A percentile compares a stretch with the other conserved stretches of the same genome.
Evolutionary conservation across 2,329 filamentous ascomycete species (phyloP).

Genomic region (Scorias spongiosa): DNA sequence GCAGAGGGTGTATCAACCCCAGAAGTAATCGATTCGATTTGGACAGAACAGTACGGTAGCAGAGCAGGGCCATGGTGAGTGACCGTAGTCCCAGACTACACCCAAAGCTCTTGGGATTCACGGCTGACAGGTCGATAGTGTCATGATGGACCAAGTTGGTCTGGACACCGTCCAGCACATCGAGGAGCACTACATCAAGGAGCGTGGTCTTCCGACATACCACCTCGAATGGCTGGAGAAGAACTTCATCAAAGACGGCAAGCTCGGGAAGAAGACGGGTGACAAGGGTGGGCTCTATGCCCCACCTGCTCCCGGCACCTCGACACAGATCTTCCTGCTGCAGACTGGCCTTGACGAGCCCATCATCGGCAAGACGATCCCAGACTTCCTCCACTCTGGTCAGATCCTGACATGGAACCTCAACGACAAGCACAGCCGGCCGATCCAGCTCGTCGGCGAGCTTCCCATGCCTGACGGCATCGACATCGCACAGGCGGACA

Average conservation of each 20-base stretch:
- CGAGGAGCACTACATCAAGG: conserved; percentile 37
- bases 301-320: background rate
- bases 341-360: conserved; percentile 6
- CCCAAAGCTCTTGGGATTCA: no score
- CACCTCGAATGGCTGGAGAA: conserved; percentile 30
- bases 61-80: conserved; percentile 5
- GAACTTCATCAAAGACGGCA: conserved; percentile 32
- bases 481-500: conserved; percentile 7
- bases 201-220: conserved; percentile 27
- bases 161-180: conserved; percentile 40
- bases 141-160: conserved; percentile 35
- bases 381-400: conserved; percentile 4
- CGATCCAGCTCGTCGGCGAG: conserved; percentile 3
- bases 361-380: conserved; percentile 3
- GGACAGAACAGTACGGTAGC: conserved; percentile 20
- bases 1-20: conserved; percentile 35
- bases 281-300: conserved; percentile 7
- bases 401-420: conserved; percentile 8
- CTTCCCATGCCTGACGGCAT: conserved; percentile 19
- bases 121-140: conserved; percentile 14
- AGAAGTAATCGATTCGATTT: conserved; percentile 35
- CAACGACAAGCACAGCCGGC: conserved; percentile 3
- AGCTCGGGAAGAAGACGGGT: conserved; percentile 24
- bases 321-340: conserved; percentile 8
- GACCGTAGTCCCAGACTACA: background rate